phyloP scores from a whole-genome alignment of 1,284 basidiomycete species.

The Cutaneotrichosporon mucoides region DNA sequence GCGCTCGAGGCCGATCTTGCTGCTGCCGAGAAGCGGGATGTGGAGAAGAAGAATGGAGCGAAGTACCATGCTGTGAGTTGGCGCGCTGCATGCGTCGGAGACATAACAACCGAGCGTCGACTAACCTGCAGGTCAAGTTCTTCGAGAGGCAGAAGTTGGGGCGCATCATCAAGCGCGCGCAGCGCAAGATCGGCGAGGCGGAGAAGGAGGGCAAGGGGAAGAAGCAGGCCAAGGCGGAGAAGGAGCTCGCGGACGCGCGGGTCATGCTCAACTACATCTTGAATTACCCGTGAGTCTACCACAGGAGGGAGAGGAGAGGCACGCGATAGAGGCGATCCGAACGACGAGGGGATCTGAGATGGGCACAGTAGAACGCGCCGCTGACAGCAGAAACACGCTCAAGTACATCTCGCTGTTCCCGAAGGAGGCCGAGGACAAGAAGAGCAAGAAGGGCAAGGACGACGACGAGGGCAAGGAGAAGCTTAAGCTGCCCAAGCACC shows the following conservation, averaged over 20 bases:
- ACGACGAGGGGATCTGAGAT: too few species aligned
- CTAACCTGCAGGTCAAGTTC: too few species aligned
- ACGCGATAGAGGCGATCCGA: too few species aligned
- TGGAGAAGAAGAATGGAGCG: slow-evolving; percentile 66
- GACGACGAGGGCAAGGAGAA: slow-evolving; percentile 20
- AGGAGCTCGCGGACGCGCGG: slow-evolving; percentile 59
- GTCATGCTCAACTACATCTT: slow-evolving; percentile 77
- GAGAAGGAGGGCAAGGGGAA: slow-evolving; percentile 47
- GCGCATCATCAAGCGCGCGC: slow-evolving; percentile 63
- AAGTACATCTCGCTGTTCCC: slow-evolving; percentile 86
- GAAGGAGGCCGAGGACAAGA: not conserved
- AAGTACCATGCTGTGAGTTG: slow-evolving; percentile 65
- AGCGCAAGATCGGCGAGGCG: slow-evolving; percentile 55
- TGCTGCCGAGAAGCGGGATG: slow-evolving; percentile 57
- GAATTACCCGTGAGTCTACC: slow-evolving; percentile 57
- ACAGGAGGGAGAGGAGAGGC: too few species aligned
- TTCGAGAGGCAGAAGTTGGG: slow-evolving; percentile 79
- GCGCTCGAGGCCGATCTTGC: slow-evolving; percentile 70
- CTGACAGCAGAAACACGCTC: slow-evolving; percentile 60
- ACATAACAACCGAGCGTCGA: too few species aligned
- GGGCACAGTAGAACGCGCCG: too few species aligned
- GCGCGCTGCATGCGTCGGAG: too few species aligned
- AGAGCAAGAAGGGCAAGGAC: slow-evolving; percentile 15
- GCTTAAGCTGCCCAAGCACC: slow-evolving; percentile 49
- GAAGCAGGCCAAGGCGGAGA: slow-evolving; percentile 46